Conservation (phyloP, 192 early-diverging fungal species). For the Chytriomyces confervae region DNA sequence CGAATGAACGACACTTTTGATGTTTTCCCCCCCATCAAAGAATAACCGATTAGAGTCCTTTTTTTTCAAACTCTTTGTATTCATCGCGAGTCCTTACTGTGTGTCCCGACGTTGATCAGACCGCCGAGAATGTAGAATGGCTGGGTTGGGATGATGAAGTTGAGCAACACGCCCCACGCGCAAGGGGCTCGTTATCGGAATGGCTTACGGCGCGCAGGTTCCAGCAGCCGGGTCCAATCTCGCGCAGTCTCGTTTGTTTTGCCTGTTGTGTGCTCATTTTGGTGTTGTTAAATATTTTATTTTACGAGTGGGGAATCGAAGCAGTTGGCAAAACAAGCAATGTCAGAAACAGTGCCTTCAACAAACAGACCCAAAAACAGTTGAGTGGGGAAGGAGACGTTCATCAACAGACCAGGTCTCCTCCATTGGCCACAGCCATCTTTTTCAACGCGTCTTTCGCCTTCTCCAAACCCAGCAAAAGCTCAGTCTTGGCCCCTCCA, state of each 20-base stretch:
- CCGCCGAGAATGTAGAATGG: constrained; percentile 18
- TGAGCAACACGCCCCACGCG: too few species aligned
- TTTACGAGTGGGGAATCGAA: background rate
- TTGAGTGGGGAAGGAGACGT: background rate
- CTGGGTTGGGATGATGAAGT: background rate
- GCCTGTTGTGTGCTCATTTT: too few species aligned
- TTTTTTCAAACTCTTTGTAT: too few species aligned
- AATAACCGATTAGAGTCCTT: too few species aligned
- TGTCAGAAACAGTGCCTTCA: too few species aligned
- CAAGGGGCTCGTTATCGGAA: background rate
- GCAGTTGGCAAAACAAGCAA: too few species aligned
- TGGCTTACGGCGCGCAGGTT: constrained; percentile 19
- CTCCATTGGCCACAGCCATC: constrained; percentile 4
- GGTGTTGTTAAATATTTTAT: too few species aligned
- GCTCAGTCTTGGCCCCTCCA: constrained; percentile 21
- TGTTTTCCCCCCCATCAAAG: background rate
- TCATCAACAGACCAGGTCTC: background rate
- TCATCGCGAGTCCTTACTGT: background rate
- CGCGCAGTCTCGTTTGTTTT: background rate
- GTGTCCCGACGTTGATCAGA: constrained; percentile 26
- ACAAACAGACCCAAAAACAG: too few species aligned
- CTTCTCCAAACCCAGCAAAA: background rate
- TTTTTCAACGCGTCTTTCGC: background rate
- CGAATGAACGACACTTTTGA: constrained; percentile 18
- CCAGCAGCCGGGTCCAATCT: constrained; percentile 25